Conservation (phyloP, 768 basidiomycete species). For the Termitomyces bulborhizus region DNA sequence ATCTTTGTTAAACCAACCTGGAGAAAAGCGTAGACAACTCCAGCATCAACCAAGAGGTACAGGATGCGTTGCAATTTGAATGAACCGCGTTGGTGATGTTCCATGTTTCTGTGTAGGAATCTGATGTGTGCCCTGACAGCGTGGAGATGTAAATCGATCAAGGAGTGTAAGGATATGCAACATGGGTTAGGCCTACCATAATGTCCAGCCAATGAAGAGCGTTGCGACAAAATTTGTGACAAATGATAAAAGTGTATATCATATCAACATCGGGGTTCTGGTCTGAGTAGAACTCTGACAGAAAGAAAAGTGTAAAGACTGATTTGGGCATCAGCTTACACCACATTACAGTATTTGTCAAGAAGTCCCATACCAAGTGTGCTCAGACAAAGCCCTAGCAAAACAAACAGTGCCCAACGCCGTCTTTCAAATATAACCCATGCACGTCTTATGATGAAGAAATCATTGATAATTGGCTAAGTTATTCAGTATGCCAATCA, state of each 20-base stretch:
- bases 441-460: too few species aligned
- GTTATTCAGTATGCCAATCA: not conserved
- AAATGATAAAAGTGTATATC: not conserved
- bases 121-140: not conserved
- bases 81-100: not conserved
- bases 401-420: too few species aligned
- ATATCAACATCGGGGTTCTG: too few species aligned
- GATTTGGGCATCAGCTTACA: not conserved
- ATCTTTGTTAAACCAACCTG: not conserved
- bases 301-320: not conserved
- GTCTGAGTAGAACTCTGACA: not conserved
- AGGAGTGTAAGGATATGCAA: not conserved
- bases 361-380: not conserved
- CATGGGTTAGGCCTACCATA: not conserved
- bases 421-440: too few species aligned
- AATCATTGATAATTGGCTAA: too few species aligned
- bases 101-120: not conserved
- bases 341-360: not conserved
- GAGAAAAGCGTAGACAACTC: not conserved
- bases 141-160: not conserved
- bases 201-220: too few species aligned
- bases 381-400: not conserved
- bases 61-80: not conserved
- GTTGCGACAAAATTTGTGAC: not conserved
- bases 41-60: not conserved